These are phyloP conservation scores for Coprinopsis strossmayeri DNA, from an alignment of 768 basidiomycete species.

Conservation along the genomic window DNA sequence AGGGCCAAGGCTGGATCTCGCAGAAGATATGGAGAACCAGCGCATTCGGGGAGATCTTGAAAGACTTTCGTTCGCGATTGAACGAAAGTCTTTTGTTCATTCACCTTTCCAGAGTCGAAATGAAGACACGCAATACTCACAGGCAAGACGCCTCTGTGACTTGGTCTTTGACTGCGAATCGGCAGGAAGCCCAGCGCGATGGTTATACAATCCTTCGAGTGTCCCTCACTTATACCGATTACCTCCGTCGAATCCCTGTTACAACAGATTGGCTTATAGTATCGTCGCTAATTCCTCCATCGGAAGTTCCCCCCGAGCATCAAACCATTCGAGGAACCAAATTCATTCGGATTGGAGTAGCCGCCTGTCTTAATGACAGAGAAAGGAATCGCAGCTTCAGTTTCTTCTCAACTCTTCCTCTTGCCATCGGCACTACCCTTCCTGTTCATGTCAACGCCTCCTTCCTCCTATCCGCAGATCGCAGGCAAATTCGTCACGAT, in stretches of 20 bases:
- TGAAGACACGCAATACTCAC: slow-evolving; percentile 5
- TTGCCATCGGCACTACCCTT: slow-evolving; percentile 31
- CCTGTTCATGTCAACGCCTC: slow-evolving; percentile 42
- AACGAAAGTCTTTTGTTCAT: slow-evolving; percentile 8
- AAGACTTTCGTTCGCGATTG: slow-evolving; percentile 19
- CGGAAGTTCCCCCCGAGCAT: slow-evolving; percentile 3
- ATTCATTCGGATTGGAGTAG: slow-evolving; percentile 22
- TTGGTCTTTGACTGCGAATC: not conserved
- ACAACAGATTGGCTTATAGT: slow-evolving; percentile 8
- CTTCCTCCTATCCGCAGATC: slow-evolving; percentile 40
- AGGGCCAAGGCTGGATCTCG: slow-evolving; percentile 17
- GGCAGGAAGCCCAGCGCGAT: not conserved
- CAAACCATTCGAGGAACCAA: not conserved
- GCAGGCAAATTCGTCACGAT: slow-evolving; percentile 37
- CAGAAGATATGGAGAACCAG: slow-evolving; percentile 17
- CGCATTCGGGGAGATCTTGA: slow-evolving; percentile 21
- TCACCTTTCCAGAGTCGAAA: slow-evolving; percentile 1
- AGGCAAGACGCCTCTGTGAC: not conserved
- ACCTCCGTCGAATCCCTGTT: too few species aligned
- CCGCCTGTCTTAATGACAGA: slow-evolving; percentile 17
- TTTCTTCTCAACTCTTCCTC: slow-evolving; percentile 40
- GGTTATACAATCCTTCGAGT: too few species aligned
- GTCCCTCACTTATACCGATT: too few species aligned
- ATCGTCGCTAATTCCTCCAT: slow-evolving; percentile 10
- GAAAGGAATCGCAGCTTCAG: slow-evolving; percentile 8